These are phyloP conservation scores for Lactarius indigo DNA, from an alignment of 768 basidiomycete species.

Conservation along the genomic window DNA sequence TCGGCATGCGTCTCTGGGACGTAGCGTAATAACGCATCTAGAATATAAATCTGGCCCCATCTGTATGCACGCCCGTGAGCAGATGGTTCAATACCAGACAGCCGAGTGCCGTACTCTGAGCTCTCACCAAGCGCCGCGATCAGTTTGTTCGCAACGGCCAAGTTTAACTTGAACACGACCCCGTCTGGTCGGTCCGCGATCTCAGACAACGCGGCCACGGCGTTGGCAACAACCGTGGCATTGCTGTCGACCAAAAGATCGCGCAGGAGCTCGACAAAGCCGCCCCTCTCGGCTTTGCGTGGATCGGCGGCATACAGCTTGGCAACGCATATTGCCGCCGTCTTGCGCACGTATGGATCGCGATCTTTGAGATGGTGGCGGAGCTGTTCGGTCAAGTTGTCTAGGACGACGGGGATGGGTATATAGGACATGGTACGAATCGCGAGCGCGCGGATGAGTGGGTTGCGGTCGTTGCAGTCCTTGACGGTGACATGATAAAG, in stretches of 20 bases:
- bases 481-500: conserved; percentile 34
- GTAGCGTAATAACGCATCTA: conserved; percentile 90
- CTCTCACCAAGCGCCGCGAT: conserved; percentile 91
- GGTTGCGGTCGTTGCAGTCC: conserved; percentile 96
- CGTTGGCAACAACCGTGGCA: conserved; percentile 96
- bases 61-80: conserved; percentile 41
- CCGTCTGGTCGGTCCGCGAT: conserved; percentile 94
- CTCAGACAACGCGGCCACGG: conserved; percentile 94
- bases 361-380: conserved; percentile 89
- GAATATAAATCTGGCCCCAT: conserved; percentile 98
- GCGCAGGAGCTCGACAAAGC: conserved; percentile 86
- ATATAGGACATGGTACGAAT: conserved; percentile 99
- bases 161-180: conserved; percentile 87
- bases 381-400: conserved; percentile 83
- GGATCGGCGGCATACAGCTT: conserved; percentile 91
- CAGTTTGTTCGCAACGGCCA: conserved; percentile 83
- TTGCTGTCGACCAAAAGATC: conserved; percentile 92
- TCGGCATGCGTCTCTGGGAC: conserved; percentile 87
- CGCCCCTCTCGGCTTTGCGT: conserved; percentile 79
- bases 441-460: conserved; percentile 92
- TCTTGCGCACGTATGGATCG: conserved; percentile 98
- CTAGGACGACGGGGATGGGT: conserved; percentile 83
- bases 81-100: not conserved
- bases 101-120: conserved; percentile 73
- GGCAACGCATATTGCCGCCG: conserved; percentile 95